Evolutionary conservation across 169 alveolate species (phyloP), one percentile per base, ranked within the genome.

Genomic region (Theileria annulata): DNA sequence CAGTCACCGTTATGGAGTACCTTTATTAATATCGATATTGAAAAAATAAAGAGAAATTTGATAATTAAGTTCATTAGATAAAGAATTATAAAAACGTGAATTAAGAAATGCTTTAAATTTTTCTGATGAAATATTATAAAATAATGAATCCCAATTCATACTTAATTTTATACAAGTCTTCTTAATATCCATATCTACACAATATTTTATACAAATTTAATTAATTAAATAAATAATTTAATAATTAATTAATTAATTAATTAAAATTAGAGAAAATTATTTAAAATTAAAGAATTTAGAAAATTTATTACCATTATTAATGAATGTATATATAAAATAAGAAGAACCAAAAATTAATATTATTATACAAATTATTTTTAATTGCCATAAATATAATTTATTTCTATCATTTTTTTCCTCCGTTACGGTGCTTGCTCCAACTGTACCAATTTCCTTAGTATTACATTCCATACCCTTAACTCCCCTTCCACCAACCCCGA

Each of bases 291-390:
- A 1, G 78, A 17, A 56, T 12, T 25, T 59, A 12, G 15, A 71
- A n/a, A n/a, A n/a, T n/a, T n/a, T n/a, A 77, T 9, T 51, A 80
- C 87, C 87, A 28, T 66, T 68, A 9, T 71, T 72, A 28, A 80
- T 37, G 23, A 80, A 25, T 0, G 69, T 79, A 25, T 74, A 80
- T 10, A 71, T 35, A 6, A 76, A 54, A 51, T 80, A 80, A 10
- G 58, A 33, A 3, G 88, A 74, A 21, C 60, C 42, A 12, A 35
- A 54, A 12, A 42, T 21, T 4, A 71, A 71, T 0, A 58, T 4
- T 28, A 80, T n/a, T 1, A 17, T 23, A 10, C 79, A 35, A 9
- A 77, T 28, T 37, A 80, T 23, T 47, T 68, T 80, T 1, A 80
- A 30, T 58, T 80, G 88, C 88, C 88, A 80, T 10, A 71, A 5